Evolutionary conservation across 1,139 yeast genomes (phyloP).

Genomic region (Debaryomyces psychrophilus): DNA sequence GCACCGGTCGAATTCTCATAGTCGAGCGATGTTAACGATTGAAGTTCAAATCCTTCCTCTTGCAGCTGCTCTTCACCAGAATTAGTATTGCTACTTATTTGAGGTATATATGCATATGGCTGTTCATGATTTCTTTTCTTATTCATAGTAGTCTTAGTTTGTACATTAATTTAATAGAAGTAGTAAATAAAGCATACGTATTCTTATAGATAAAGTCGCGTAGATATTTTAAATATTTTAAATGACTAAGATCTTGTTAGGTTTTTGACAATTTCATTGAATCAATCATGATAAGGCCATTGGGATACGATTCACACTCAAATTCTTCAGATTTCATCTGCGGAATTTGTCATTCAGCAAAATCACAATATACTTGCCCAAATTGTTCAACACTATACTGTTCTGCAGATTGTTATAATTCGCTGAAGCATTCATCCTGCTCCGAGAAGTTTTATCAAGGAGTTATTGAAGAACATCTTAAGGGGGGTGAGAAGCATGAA

Average conservation of each 20-base stretch:
- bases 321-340: constrained; percentile 3
- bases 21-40: constrained; percentile 27
- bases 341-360: constrained; percentile 2
- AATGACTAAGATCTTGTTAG: background rate
- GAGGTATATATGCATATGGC: constrained; percentile 18
- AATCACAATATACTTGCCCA: constrained; percentile 14
- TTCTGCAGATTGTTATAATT: constrained; percentile 14
- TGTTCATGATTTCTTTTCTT: constrained; percentile 7
- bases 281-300: constrained; percentile 5
- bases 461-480: constrained; percentile 2
- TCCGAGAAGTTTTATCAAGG: constrained; percentile 12
- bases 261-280: background rate
- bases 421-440: constrained; percentile 12
- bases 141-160: background rate
- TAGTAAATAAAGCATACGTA: background rate
- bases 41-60: constrained; percentile 30
- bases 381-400: constrained; percentile 13
- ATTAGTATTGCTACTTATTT: constrained; percentile 10
- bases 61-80: constrained; percentile 14
- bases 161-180: background rate
- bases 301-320: constrained; percentile 3
- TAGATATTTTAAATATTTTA: background rate
- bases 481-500: constrained; percentile 3
- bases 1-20: constrained; percentile 18
- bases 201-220: background rate